Evolutionary conservation across 1,284 basidiomycete genomes (phyloP), one percentile per base, ranked within the genome.

Genomic region (Hortiboletus rubellus): DNA sequence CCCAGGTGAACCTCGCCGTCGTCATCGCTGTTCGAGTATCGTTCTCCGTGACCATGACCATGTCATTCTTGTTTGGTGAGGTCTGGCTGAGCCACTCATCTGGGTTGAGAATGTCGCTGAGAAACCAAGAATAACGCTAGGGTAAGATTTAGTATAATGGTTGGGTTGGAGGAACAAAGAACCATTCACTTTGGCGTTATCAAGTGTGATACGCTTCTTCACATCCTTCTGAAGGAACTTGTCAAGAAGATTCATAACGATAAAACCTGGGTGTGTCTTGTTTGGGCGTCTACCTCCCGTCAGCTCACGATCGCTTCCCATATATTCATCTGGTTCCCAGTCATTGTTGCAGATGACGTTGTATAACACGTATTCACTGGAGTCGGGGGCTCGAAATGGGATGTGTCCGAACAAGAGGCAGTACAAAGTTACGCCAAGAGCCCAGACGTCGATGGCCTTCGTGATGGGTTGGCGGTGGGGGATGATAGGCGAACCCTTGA

Each of bases 401-500:
- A 87, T 82, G 53, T 77, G 78, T 27, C 94, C 97, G 65, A 98
- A 98, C 2, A 98, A 81, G 45, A 99, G 82, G 68, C 95, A 97
- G 76, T 95, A 99, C 14, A 98, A 79, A 1, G 97, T 99, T 37
- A 98, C 91, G n/a, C 97, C 97, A 9, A 99, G 82, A 1, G 97
- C 96, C 96, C 96, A 99, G n/a, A 99, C 85, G 68, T 99, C 97
- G 70, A 99, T 97, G 6, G 94, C 90, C 71, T 96, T 95, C 38
- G 95, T 96, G 61, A 99, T 91, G 2, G 82, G 81, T 3, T 86
- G 87, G 24, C 87, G 81, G 52, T 74, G 76, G 8, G 56, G 59
- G 33, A 61, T 41, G 22, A 68, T 70, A 30, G 74, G 69, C 10
- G 60, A 71, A 56, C 52, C 65, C 51, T 68, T 72, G 43, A 74